Evolutionary conservation across 192 early-diverging fungal genomes (phyloP).

Genomic region (Dispira simplex): DNA sequence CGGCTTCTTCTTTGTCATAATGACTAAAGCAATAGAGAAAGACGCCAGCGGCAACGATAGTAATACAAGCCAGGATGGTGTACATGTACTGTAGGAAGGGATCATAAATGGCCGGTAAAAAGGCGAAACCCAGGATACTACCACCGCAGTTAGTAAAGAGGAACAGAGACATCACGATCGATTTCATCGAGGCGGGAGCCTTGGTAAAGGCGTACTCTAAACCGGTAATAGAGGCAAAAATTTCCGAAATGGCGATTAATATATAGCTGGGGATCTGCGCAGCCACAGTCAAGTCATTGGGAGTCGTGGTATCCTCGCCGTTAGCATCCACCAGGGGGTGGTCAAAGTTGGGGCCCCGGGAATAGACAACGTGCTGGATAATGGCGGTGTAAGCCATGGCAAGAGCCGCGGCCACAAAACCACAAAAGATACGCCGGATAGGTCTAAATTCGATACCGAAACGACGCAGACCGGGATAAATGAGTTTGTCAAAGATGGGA

Average conservation of each 20-base stretch:
- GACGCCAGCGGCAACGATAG: constrained; percentile 25
- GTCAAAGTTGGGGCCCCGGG: constrained; percentile 25
- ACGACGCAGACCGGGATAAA: constrained; percentile 38
- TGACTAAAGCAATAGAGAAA: constrained; percentile 35
- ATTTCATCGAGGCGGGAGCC: constrained; percentile 44
- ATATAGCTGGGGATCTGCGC: constrained; percentile 39
- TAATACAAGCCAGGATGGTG: constrained; percentile 31
- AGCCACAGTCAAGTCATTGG: constrained; percentile 37
- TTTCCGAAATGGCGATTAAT: constrained; percentile 37
- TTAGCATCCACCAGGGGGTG: constrained; percentile 16
- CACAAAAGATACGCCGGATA: constrained; percentile 36
- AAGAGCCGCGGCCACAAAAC: constrained; percentile 33
- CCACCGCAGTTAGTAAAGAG: constrained; percentile 39
- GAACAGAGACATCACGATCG: constrained; percentile 40
- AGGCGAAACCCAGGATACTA: constrained; percentile 37
- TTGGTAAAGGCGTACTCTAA: constrained; percentile 48
- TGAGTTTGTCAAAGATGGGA: constrained; percentile 32
- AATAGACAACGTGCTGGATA: constrained; percentile 40
- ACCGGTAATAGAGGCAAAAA: constrained; percentile 46
- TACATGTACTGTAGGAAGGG: constrained; percentile 49
- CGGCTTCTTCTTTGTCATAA: constrained; percentile 28
- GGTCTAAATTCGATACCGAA: constrained; percentile 32
- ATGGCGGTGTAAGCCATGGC: constrained; percentile 44
- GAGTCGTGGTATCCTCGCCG: constrained; percentile 17
- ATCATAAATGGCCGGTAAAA: constrained; percentile 32